Evolutionary conservation across 257 asterid species (phyloP), one percentile per base, ranked within the genome.

Genomic region (Salvia splendens): DNA sequence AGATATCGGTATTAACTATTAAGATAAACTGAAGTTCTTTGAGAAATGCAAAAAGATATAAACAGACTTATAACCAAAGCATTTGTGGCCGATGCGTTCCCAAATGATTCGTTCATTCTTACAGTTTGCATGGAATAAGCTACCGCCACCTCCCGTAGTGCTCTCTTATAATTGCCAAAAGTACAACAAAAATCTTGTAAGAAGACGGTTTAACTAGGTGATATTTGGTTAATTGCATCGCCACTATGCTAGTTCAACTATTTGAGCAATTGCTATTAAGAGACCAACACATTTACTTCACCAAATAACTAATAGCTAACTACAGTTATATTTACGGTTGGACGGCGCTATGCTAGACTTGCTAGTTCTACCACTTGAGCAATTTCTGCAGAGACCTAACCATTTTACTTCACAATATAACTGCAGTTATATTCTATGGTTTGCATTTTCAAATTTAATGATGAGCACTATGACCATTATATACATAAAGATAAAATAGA

Each of bases 321-420:
- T 20, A 20, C 24, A 20, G 24, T 20, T 20, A 20, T 20, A 20
- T 20, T 20, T 20, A 20, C 24, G 1, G 24, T 20, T 20, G 24
- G 24, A 20, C 1, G 24, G 24, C 24, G 1, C 24, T 20, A 20
- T 20, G 24, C 24, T 20, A 20, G 24, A 20, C 24, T 20, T 20
- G 24, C 24, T 20, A 20, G 32, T n/a, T 11, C 67, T 69, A 30
- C 41, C 24, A 15, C 16, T 47, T 57, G 73, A 12, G 20, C 59
- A 8, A 49, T 60, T 60, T 40, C 8, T 4, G 14, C 49, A 40
- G 64, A 46, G 42, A 46, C 36, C 51, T 32, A 28, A 12, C n/a
- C 14, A 10, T 32, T 16, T 32, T 48, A 30, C 5, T 32, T 64
- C 11, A 64, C 6, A 33, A 15, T 20, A 17, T 42, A 61, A 20